phyloP scores from a whole-genome alignment of 805 yeast genomes.

The Zygotorulaspora sp. region DNA sequence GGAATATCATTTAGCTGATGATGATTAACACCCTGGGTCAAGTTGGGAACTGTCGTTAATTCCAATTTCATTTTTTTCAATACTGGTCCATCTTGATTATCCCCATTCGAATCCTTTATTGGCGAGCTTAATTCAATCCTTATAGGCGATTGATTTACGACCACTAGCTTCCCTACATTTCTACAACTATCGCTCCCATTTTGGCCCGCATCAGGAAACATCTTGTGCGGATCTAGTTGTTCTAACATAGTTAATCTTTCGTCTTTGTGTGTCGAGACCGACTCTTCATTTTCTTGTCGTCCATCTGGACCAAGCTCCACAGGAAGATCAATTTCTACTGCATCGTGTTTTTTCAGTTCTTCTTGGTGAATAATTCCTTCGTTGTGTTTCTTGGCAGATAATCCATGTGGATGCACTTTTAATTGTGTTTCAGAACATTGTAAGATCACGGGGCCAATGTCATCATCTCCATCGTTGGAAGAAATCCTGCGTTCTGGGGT shows the following conservation, averaged over 20 bases:
- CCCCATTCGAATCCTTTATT: conserved; percentile 7
- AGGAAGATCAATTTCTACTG: conserved; percentile 6
- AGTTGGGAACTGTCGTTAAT: conserved; percentile 17
- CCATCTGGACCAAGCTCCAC: conserved; percentile 1
- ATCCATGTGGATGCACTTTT: conserved; percentile 20
- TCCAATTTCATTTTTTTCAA: conserved; percentile 21
- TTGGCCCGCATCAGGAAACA: conserved; percentile 11
- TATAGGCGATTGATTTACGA: conserved; percentile 23
- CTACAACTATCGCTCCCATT: not conserved
- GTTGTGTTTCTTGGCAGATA: conserved; percentile 15
- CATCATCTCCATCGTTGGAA: not conserved
- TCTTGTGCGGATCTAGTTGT: conserved; percentile 22
- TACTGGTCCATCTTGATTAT: conserved; percentile 10
- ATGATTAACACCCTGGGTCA: conserved; percentile 11
- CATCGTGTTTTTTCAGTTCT: no score
- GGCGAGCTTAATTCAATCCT: conserved; percentile 24
- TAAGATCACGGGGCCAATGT: not conserved
- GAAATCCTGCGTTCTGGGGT: conserved; percentile 12
- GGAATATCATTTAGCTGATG: conserved; percentile 1
- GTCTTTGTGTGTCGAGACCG: not conserved
- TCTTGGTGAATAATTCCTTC: not conserved
- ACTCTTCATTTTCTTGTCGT: not conserved
- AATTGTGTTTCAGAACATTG: conserved; percentile 3
- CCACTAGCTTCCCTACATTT: conserved; percentile 1
- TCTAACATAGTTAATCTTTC: conserved; percentile 13